Percentiles rank a stretch among this genome's conserved stretches.
Evolutionary conservation across 2,329 filamentous ascomycete species (phyloP).

Genomic region (Stagonosporopsis chrysanthemi): DNA sequence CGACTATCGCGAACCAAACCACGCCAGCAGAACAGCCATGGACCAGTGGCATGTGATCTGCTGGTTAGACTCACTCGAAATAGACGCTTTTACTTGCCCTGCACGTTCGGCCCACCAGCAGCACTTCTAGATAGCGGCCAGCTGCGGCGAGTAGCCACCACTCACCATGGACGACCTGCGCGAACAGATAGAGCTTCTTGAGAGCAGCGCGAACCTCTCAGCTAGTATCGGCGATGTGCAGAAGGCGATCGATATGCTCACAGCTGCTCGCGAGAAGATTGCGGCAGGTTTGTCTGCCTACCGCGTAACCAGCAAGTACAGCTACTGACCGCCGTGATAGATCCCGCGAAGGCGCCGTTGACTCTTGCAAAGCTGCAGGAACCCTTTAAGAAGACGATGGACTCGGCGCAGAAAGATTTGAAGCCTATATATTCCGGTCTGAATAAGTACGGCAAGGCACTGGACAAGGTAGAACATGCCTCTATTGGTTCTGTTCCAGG

Average conservation of each 20-base stretch:
- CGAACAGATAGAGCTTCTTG: constrained; percentile 76
- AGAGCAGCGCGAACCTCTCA: constrained; percentile 71
- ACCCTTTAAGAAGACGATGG: constrained; percentile 81
- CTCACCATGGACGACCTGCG: constrained; percentile 69
- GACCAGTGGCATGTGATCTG: constrained; percentile 28
- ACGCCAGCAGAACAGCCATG: constrained; percentile 34
- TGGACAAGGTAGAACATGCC: constrained; percentile 73
- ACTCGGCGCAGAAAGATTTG: constrained; percentile 79
- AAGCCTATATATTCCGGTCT: constrained; percentile 84
- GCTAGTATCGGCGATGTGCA: constrained; percentile 82
- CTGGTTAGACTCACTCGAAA: constrained; percentile 27
- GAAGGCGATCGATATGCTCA: constrained; percentile 78
- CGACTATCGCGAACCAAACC: neutral
- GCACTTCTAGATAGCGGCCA: constrained; percentile 1
- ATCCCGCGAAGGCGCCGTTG: constrained; percentile 74
- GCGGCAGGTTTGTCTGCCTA: constrained; percentile 60
- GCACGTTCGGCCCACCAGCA: neutral
- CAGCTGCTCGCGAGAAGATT: constrained; percentile 75
- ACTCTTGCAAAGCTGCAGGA: constrained; percentile 86
- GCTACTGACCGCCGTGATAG: constrained; percentile 50
- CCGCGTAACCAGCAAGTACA: constrained; percentile 9
- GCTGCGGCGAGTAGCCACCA: constrained; percentile 4
- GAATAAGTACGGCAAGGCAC: constrained; percentile 81
- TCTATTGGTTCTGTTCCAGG: neutral
- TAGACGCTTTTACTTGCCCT: neutral